Evolutionary conservation across 331 rosid genomes (phyloP).

Genomic region (Phaseolus coccineus): DNA sequence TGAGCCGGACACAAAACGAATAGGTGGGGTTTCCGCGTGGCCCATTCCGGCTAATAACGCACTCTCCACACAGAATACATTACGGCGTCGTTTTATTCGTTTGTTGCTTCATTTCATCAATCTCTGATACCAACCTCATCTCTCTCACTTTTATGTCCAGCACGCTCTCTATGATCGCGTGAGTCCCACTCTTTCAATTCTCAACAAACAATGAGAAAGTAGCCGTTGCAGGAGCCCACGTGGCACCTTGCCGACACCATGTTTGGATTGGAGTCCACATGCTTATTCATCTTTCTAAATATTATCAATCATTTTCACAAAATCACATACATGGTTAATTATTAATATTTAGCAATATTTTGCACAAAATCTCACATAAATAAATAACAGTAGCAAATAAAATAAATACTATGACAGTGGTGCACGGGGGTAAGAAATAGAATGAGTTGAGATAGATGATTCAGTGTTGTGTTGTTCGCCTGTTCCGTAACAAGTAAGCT

Average conservation of each 20-base stretch:
- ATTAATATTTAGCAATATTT: not conserved
- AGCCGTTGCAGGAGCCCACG: constrained; percentile 56
- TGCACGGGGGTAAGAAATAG: not conserved
- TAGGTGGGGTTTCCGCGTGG: constrained; percentile 10
- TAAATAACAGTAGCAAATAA: too few species aligned
- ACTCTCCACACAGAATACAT: constrained; percentile 31
- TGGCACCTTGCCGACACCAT: constrained; percentile 48
- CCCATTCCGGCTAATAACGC: constrained; percentile 35
- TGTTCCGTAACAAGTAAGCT: constrained; percentile 41
- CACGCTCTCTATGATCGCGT: constrained; percentile 41
- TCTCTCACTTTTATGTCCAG: not conserved
- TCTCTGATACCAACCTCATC: not conserved
- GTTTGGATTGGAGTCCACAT: too few species aligned
- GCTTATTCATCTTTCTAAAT: too few species aligned
- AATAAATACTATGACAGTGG: not conserved
- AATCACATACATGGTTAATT: not conserved
- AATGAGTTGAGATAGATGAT: not conserved
- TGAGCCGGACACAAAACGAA: not conserved
- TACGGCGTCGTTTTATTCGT: not conserved
- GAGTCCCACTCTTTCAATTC: not conserved
- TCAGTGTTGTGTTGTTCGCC: constrained; percentile 1
- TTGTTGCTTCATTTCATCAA: constrained; percentile 22
- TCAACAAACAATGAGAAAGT: constrained; percentile 26
- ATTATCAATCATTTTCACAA: not conserved
- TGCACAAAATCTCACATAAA: not conserved